Evolutionary conservation across 257 asterid genomes (phyloP).

Genomic region (Leptodermis oblonga): DNA sequence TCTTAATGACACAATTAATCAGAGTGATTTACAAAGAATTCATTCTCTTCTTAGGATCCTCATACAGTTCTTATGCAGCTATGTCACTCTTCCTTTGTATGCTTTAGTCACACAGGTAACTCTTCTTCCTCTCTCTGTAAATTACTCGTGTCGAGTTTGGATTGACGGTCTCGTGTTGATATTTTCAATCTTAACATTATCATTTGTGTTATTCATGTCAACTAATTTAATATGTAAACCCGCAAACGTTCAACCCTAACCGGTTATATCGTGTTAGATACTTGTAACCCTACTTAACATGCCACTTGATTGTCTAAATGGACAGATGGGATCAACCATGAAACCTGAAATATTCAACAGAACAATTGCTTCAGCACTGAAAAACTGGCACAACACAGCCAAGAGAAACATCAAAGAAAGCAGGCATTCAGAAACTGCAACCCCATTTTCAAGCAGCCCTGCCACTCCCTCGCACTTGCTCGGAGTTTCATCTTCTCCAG

Average conservation of each 20-base stretch:
- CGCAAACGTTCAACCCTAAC: too few relatives aligned
- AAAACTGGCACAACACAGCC: conserved; percentile 79
- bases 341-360: conserved; percentile 82
- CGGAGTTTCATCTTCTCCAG: conserved; percentile 52
- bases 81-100: conserved; percentile 89
- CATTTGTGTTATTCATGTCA: too few relatives aligned
- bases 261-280: too few relatives aligned
- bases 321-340: conserved; percentile 89
- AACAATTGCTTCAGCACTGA: conserved; percentile 60
- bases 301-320: neutral
- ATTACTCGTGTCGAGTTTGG: too few relatives aligned
- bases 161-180: too few relatives aligned
- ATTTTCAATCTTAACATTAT: too few relatives aligned
- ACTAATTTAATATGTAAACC: too few relatives aligned
- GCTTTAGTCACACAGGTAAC: conserved; percentile 95
- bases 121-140: too few relatives aligned
- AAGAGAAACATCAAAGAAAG: conserved; percentile 58
- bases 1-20: neutral
- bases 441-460: conserved; percentile 47
- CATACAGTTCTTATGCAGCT: conserved; percentile 72
- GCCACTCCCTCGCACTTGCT: conserved; percentile 54
- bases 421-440: conserved; percentile 26
- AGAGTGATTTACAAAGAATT: neutral
- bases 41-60: conserved; percentile 41
- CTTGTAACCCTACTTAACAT: too few relatives aligned